These are phyloP conservation scores for Plasmopara viticola DNA, from an alignment of 352 stramenopile genomes.

Conservation along the genomic window DNA sequence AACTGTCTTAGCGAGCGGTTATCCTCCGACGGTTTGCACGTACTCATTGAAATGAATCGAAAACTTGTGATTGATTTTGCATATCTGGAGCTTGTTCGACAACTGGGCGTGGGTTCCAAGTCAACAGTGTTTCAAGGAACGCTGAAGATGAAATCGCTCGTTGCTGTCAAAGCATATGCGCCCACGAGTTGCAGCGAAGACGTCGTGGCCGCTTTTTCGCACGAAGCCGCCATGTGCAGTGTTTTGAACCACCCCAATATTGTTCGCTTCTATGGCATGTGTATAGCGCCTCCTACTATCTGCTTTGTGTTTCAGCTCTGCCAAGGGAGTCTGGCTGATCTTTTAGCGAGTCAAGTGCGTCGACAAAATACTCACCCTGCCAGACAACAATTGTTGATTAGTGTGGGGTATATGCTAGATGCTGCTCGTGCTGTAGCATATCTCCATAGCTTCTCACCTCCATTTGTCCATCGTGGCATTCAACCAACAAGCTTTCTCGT, in stretches of 20 bases:
- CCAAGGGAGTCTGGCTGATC: slow-evolving; percentile 23
- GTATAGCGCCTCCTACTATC: slow-evolving; percentile 35
- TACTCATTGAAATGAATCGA: slow-evolving; percentile 47
- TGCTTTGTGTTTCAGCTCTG: slow-evolving; percentile 39
- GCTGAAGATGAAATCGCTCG: slow-evolving; percentile 29
- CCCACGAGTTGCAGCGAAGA: slow-evolving; percentile 25
- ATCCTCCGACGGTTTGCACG: slow-evolving; percentile 34
- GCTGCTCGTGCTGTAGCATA: slow-evolving; percentile 40
- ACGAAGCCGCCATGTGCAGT: slow-evolving; percentile 33
- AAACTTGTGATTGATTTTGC: slow-evolving; percentile 54
- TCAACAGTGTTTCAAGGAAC: slow-evolving; percentile 30
- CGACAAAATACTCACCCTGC: slow-evolving; percentile 9
- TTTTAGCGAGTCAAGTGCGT: slow-evolving; percentile 15
- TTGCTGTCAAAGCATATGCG: slow-evolving; percentile 44
- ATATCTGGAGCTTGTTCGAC: slow-evolving; percentile 30
- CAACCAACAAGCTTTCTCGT: slow-evolving; percentile 42
- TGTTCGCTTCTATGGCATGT: slow-evolving; percentile 35
- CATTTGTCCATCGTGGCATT: slow-evolving; percentile 43
- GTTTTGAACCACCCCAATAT: slow-evolving; percentile 38
- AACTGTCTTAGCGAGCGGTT: slow-evolving; percentile 28
- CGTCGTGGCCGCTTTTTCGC: slow-evolving; percentile 33
- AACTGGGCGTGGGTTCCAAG: slow-evolving; percentile 25
- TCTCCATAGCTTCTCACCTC: slow-evolving; percentile 38
- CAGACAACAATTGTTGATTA: slow-evolving; percentile 31
- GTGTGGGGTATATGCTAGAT: slow-evolving; percentile 39